These are phyloP conservation scores for Ulmus americana DNA, from an alignment of 331 rosid species.

Conservation along the genomic window DNA sequence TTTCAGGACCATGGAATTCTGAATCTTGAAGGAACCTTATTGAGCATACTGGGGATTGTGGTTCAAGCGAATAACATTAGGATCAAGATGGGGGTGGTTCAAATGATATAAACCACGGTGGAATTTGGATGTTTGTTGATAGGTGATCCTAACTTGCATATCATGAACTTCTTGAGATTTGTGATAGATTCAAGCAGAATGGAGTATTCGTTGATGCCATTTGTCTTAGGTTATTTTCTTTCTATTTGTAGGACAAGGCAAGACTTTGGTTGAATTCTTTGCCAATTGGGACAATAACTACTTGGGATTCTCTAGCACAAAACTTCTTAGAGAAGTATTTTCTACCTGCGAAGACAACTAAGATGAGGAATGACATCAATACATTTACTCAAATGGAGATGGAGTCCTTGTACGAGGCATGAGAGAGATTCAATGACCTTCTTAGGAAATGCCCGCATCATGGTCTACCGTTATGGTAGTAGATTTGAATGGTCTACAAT, in stretches of 20 bases:
- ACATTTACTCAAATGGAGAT: neutral
- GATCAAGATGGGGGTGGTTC: neutral
- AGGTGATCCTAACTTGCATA: too few species aligned
- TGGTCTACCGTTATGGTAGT: neutral
- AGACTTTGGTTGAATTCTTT: neutral
- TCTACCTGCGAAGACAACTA: neutral
- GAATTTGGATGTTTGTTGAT: neutral
- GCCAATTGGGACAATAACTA: too few species aligned
- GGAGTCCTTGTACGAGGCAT: neutral
- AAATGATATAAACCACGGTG: neutral
- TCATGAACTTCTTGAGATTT: too few species aligned
- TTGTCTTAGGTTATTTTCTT: neutral
- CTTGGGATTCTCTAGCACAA: too few species aligned
- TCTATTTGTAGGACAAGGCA: neutral
- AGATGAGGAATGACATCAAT: slow-evolving; percentile 1
- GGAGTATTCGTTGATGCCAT: neutral
- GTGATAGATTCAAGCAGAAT: too few species aligned
- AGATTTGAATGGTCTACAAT: neutral
- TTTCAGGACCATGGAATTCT: too few species aligned
- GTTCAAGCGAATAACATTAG: neutral
- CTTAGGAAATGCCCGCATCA: neutral
- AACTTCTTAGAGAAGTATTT: neutral
- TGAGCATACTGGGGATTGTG: too few species aligned
- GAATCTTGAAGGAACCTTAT: too few species aligned
- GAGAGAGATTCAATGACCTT: neutral